phyloP scores from a whole-genome alignment of 805 yeast species.

The Pichia heedii region DNA sequence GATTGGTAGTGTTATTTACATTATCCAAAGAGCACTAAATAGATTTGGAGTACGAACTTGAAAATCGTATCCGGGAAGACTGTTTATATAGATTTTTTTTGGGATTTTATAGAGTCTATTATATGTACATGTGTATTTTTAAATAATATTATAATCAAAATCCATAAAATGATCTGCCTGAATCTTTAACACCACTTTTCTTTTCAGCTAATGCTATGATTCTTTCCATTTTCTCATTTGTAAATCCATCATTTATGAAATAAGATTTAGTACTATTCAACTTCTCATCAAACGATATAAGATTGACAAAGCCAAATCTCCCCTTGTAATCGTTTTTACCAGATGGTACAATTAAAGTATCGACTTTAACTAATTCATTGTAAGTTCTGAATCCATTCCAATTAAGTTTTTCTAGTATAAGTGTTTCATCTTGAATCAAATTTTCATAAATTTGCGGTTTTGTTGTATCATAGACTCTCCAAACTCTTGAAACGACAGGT shows the following conservation, averaged over 20 bases:
- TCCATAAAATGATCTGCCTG: conserved; percentile 43
- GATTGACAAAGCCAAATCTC: conserved; percentile 41
- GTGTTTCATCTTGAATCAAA: conserved; percentile 50
- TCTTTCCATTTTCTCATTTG: conserved; percentile 78
- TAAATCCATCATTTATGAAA: conserved; percentile 64
- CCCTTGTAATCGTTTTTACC: conserved; percentile 22
- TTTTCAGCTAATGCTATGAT: conserved; percentile 76
- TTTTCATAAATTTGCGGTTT: conserved; percentile 58
- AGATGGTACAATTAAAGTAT: conserved; percentile 33
- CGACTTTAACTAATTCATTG: conserved; percentile 49
- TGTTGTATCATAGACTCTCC: conserved; percentile 55
- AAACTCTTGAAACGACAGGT: conserved; percentile 65
- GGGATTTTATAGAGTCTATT: not conserved
- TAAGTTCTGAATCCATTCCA: conserved; percentile 58
- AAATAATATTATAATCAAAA: not conserved
- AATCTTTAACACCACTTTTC: conserved; percentile 51
- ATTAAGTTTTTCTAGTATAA: conserved; percentile 60
- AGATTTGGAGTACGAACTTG: conserved; percentile 4
- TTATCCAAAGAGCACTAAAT: conserved; percentile 27
- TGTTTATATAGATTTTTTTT: not conserved
- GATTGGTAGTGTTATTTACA: conserved; percentile 59
- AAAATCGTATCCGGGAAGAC: not conserved
- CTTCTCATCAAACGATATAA: conserved; percentile 33
- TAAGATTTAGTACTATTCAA: conserved; percentile 31
- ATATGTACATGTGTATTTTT: not conserved